Conservation (phyloP, 2,329 filamentous ascomycete species). For the Penicillium sp. region DNA sequence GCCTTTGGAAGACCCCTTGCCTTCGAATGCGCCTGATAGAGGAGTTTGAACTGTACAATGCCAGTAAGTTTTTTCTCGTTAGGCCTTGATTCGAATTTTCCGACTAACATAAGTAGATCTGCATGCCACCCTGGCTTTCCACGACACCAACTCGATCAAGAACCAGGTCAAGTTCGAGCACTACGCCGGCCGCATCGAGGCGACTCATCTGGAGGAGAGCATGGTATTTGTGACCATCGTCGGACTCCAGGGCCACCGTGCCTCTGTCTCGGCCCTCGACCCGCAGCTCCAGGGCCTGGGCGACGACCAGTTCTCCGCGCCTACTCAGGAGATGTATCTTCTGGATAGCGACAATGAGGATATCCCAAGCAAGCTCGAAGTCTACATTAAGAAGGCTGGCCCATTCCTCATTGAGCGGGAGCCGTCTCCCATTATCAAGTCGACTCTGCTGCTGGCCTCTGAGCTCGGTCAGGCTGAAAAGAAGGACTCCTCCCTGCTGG, state of each 20-base stretch:
- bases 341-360: conserved; percentile 55
- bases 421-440: conserved; percentile 53
- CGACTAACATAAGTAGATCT: conserved; percentile 40
- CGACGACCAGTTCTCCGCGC: conserved; percentile 43
- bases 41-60: conserved; percentile 60
- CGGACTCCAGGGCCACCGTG: conserved; percentile 43
- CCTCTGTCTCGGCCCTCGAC: conserved; percentile 40
- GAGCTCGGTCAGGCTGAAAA: conserved; percentile 40
- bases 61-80: conserved; percentile 39
- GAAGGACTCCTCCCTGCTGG: conserved; percentile 39
- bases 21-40: conserved; percentile 61
- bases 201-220: conserved; percentile 57
- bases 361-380: conserved; percentile 54
- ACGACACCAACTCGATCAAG: conserved; percentile 53
- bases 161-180: conserved; percentile 52
- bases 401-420: conserved; percentile 53
- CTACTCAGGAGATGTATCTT: conserved; percentile 48
- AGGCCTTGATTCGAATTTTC: not conserved
- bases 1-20: conserved; percentile 63
- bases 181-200: conserved; percentile 56
- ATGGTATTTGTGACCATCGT: conserved; percentile 52
- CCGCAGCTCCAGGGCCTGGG: conserved; percentile 45
- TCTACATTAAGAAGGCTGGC: conserved; percentile 55
- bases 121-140: conserved; percentile 56
- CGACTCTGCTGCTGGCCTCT: conserved; percentile 47